Percentiles rank a stretch among this genome's conserved stretches.
Evolutionary conservation across 2,329 filamentous ascomycete genomes (phyloP).

Genomic region (Botryotinia narcissicola): DNA sequence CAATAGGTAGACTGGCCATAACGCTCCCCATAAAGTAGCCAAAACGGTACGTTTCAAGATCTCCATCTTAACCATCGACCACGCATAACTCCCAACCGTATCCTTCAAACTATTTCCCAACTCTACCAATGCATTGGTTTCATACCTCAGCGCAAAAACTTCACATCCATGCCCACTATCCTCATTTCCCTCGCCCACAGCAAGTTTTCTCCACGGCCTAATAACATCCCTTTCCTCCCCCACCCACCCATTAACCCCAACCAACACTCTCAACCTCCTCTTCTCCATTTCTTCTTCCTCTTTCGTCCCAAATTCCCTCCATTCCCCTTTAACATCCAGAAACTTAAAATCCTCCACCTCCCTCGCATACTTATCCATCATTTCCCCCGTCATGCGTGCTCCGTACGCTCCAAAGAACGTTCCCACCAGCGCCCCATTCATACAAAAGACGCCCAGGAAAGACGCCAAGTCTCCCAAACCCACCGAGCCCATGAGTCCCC

Average conservation of each 20-base stretch:
- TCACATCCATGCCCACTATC: conserved; percentile 60
- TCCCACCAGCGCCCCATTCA: conserved; percentile 81
- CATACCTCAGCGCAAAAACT: conserved; percentile 81
- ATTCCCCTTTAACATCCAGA: conserved; percentile 61
- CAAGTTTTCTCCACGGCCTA: conserved; percentile 73
- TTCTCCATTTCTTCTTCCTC: conserved; percentile 19
- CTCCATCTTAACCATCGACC: conserved; percentile 58
- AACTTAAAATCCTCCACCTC: conserved; percentile 83
- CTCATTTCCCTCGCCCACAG: not conserved
- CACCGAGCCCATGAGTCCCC: conserved; percentile 79
- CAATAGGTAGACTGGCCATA: conserved; percentile 50
- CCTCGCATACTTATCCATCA: conserved; percentile 83
- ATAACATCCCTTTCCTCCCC: conserved; percentile 71
- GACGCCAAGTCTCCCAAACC: conserved; percentile 83
- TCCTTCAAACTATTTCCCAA: conserved; percentile 71
- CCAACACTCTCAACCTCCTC: conserved; percentile 69
- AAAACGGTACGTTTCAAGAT: conserved; percentile 56
- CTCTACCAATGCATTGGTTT: conserved; percentile 72
- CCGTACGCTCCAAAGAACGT: conserved; percentile 88
- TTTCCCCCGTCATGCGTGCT: conserved; percentile 72
- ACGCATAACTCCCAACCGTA: conserved; percentile 61
- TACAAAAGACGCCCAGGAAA: conserved; percentile 81
- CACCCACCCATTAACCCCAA: conserved; percentile 87
- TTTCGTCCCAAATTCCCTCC: conserved; percentile 32
- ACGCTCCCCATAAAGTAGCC: conserved; percentile 45